Evolutionary conservation across 108 stramenopile genomes (phyloP).

Genomic region (Hondaea fermentalgiana): DNA sequence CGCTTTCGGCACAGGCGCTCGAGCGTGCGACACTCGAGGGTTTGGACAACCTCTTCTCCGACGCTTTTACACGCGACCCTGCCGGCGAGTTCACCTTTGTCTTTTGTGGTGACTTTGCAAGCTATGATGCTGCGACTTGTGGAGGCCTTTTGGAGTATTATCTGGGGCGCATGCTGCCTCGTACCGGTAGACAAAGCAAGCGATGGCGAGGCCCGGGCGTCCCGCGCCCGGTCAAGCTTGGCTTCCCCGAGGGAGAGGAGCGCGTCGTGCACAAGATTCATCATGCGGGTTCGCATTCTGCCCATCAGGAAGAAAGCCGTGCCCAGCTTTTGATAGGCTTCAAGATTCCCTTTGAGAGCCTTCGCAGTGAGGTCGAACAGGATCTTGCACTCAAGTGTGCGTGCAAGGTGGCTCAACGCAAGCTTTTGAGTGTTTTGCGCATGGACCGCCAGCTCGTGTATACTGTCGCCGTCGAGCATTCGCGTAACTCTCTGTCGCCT

Average conservation of each 20-base stretch:
- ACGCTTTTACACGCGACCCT: slow-evolving; percentile 1
- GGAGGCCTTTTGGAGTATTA: neutral
- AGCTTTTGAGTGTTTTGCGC: neutral
- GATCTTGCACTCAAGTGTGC: neutral
- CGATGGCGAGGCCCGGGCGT: neutral
- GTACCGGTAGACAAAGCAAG: neutral
- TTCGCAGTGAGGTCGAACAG: neutral
- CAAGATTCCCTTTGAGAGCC: neutral
- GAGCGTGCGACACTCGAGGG: neutral
- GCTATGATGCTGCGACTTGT: neutral
- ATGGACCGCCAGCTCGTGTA: neutral
- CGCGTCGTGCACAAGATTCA: neutral
- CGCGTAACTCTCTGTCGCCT: neutral
- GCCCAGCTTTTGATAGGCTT: neutral
- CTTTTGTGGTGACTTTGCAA: neutral
- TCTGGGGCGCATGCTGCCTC: neutral
- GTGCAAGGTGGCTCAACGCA: neutral
- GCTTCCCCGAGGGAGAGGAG: neutral
- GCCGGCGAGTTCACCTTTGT: neutral
- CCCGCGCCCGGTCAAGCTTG: neutral
- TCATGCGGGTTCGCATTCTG: neutral
- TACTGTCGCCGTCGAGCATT: slow-evolving; percentile 1
- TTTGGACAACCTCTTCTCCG: neutral
- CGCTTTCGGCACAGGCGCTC: neutral
- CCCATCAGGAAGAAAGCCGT: neutral